Conservation (phyloP, 2,329 filamentous ascomycete genomes). For the Decorospora gaudefroyi region DNA sequence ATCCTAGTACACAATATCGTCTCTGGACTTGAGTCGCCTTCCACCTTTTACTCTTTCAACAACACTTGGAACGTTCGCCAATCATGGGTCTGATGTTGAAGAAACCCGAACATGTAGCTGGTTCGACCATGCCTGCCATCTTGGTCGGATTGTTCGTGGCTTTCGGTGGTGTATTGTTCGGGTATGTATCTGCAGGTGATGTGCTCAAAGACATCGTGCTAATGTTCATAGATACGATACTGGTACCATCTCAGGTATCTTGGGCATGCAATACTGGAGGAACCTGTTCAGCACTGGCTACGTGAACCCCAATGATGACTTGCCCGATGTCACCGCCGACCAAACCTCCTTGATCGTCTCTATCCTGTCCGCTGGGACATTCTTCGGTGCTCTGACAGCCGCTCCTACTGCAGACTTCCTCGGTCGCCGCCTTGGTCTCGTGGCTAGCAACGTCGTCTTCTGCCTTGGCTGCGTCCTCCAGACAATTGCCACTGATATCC, state of each 20-base stretch:
- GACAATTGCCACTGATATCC: constrained; percentile 42
- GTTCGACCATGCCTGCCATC: constrained; percentile 51
- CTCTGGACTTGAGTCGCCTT: constrained; percentile 6
- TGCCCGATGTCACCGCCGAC: constrained; percentile 37
- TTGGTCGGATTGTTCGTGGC: constrained; percentile 52
- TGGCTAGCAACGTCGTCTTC: constrained; percentile 45
- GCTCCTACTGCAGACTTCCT: constrained; percentile 68
- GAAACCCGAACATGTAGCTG: constrained; percentile 75
- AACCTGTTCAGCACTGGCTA: constrained; percentile 60
- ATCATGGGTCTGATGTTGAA: constrained; percentile 53
- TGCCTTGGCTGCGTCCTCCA: constrained; percentile 50
- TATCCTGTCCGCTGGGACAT: constrained; percentile 80
- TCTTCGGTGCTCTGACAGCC: constrained; percentile 72
- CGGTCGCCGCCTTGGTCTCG: constrained; percentile 68
- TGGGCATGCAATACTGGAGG: constrained; percentile 71
- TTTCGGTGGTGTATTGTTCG: constrained; percentile 52
- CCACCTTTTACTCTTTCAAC: constrained; percentile 6
- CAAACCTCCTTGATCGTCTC: constrained; percentile 77
- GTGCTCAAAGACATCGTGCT: constrained; percentile 3
- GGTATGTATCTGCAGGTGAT: constrained; percentile 30
- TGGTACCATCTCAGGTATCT: constrained; percentile 60
- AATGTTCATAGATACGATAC: constrained; percentile 43
- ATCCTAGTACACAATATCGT: constrained; percentile 11
- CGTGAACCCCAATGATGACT: constrained; percentile 47
- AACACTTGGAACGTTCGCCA: constrained; percentile 11